phyloP scores from a whole-genome alignment of 2,329 filamentous ascomycete species.

The Stemphylium beticola region DNA sequence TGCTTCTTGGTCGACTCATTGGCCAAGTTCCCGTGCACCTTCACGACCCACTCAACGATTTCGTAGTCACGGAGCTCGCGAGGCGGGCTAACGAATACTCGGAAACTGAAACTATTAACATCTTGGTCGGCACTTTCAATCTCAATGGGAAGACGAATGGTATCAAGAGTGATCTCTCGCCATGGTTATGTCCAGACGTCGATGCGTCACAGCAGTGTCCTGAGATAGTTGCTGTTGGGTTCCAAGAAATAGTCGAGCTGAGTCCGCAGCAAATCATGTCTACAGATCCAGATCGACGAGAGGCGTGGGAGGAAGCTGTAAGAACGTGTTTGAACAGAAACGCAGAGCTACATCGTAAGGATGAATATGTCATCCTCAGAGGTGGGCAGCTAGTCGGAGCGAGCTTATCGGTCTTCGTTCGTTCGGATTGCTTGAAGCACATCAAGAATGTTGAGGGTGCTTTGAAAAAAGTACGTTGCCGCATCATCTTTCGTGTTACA shows the following conservation, averaged over 20 bases:
- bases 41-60: slow-evolving; percentile 94
- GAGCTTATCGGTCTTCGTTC: slow-evolving; percentile 90
- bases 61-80: slow-evolving; percentile 76
- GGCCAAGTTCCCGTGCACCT: slow-evolving; percentile 84
- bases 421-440: slow-evolving; percentile 72
- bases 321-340: slow-evolving; percentile 76
- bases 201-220: slow-evolving; percentile 68
- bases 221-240: slow-evolving; percentile 87
- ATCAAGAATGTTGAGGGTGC: slow-evolving; percentile 98
- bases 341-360: slow-evolving; percentile 67
- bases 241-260: slow-evolving; percentile 97
- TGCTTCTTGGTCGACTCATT: slow-evolving; percentile 83
- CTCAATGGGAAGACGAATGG: slow-evolving; percentile 86
- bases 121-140: slow-evolving; percentile 92
- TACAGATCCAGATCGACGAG: slow-evolving; percentile 84
- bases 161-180: slow-evolving; percentile 76
- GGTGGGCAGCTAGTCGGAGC: slow-evolving; percentile 95
- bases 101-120: slow-evolving; percentile 72
- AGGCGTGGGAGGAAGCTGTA: slow-evolving; percentile 85
- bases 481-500: not conserved
- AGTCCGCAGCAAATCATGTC: slow-evolving; percentile 99
- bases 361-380: slow-evolving; percentile 86
- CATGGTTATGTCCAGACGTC: slow-evolving; percentile 80
- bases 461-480: slow-evolving; percentile 74
- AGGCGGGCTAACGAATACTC: slow-evolving; percentile 75